Evolutionary conservation across 768 basidiomycete species (phyloP), one percentile per base, ranked within the genome.

Genomic region (Collybiopsis confluens): DNA sequence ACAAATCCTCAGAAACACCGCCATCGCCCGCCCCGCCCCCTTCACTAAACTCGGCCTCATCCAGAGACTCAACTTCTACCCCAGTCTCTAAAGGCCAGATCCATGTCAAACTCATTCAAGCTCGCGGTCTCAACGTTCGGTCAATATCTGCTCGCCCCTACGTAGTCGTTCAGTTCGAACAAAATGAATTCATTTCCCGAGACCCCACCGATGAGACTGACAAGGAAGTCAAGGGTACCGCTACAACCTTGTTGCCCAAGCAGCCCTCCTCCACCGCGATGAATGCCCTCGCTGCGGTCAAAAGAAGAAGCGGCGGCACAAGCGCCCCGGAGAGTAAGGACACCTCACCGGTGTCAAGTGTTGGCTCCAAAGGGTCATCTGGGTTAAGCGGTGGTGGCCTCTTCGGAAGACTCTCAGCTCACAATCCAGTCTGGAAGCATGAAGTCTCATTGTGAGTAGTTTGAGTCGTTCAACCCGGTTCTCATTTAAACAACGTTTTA

Each of bases 381-480:
- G 65, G 66, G 26, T 59, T 65, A 28, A n/a, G n/a, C n/a, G 57
- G 68, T 21, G 76, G 74, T 45, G 68, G 74, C 4, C 77, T 88
- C 49, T 86, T 90, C 61, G 79, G 81, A 56, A 77, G 83, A 47
- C 68, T 82, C 35, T 85, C 84, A 18, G 79, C 90, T 54, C 80
- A 91, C 64, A 98, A 93, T 73, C 96, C 97, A 10, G 86, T 95
- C 20, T 99, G 97, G 97, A 99, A 99, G 73, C 96, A 98, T 68
- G 90, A 98, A 68, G 97, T 98, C 30, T 86, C 91, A 41, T 99
- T 99, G 96, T 98, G 70, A 71, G 95, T 80, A 7, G n/a, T 38
- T 36, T 56, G 55, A 48, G n/a, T n/a, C 24, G 56, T 54, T 47
- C 23, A 51, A 36, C 52, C 21, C 15, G 18, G 46, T 30, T 26